Evolutionary conservation across 2,329 filamentous ascomycete species (phyloP), one percentile per base, ranked within the genome.

Genomic region (Tolypocladium ovalisporum): DNA sequence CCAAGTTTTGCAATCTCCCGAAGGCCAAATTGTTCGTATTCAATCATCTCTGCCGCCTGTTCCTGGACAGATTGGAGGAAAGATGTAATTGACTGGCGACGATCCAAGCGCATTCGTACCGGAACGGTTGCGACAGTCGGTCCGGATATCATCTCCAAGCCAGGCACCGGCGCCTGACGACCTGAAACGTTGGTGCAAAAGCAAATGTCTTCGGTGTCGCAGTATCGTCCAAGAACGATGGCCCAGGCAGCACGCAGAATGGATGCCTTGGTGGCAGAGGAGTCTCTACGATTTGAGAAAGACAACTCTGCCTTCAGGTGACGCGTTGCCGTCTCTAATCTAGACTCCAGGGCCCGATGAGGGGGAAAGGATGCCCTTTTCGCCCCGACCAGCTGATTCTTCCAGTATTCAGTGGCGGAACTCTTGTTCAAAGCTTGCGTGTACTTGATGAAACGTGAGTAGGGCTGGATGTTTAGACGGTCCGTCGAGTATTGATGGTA

Each of bases 31-130:
- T 54, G 51, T 8, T 57, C 56, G 34, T 35, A 22, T 17, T 9
- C 2, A 2, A 27, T 39, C 19, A 64, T 64, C 4, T 57, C 52
- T 0, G 58, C 44, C 1, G 63, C 61, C 6, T 62, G 60, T 10
- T 36, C 49, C 34, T 60, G 59, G 2, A 63, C 40, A 22, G 29
- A 32, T 8, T 22, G 39, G 12, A 65, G 57, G 13, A 54, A 39
- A 4, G 2, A 10, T 17, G 44, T 15, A 10, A 49, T 8, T 5
- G 10, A 29, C 27, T 32, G 44, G 8, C 6, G 10, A 17, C 15
- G 5, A 29, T 32, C 27, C 0, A 49, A 15, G 1, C 44, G 44
- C 4, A 49, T 19, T 0, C 44, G 27, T 1, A 49, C 15, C 2
- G 44, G 44, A 12, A 49, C 24, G 0, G 44, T 49, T 8, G 44